A percentile compares a stretch with the other conserved stretches of the same genome.
Conservation (phyloP, 2,329 filamentous ascomycete species). For the Neoarthrinium moseri region DNA sequence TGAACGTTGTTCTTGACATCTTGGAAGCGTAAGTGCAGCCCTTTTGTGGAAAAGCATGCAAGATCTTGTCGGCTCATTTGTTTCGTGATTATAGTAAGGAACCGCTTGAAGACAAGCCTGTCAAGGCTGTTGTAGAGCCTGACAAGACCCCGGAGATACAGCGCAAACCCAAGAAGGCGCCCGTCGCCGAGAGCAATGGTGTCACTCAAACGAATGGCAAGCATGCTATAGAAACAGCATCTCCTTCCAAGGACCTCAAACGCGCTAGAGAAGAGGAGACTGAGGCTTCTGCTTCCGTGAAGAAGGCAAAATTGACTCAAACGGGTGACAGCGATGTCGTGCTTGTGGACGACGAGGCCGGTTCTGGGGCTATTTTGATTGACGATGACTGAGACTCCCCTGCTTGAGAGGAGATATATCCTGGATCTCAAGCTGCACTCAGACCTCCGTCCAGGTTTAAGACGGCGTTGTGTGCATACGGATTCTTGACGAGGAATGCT, state of each 20-base stretch:
- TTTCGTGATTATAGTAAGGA: conserved; percentile 34
- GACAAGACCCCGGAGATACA: conserved; percentile 49
- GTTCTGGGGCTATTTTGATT: conserved; percentile 66
- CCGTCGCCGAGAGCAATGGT: conserved; percentile 38
- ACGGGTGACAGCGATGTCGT: conserved; percentile 42
- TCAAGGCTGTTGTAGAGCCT: conserved; percentile 45
- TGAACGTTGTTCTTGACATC: conserved; percentile 76
- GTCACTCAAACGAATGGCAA: conserved; percentile 39
- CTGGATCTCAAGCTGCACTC: conserved; percentile 55
- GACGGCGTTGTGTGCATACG: conserved; percentile 84
- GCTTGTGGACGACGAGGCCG: conserved; percentile 46
- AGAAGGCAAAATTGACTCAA: conserved; percentile 46
- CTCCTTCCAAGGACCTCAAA: conserved; percentile 41
- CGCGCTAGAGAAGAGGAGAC: conserved; percentile 42
- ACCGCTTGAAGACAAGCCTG: conserved; percentile 48
- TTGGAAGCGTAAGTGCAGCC: conserved; percentile 56
- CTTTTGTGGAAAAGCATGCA: too few species aligned
- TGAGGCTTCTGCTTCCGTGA: conserved; percentile 35
- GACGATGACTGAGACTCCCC: conserved; percentile 46
- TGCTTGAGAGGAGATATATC: not conserved
- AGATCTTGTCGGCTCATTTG: not conserved
- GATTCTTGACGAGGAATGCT: conserved; percentile 72
- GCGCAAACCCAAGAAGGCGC: conserved; percentile 47
- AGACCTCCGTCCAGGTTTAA: conserved; percentile 84
- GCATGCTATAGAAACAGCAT: conserved; percentile 33